Base-by-base conservation (phyloP, 164 flowering plant species). In the Litsea cubeba region DNA sequence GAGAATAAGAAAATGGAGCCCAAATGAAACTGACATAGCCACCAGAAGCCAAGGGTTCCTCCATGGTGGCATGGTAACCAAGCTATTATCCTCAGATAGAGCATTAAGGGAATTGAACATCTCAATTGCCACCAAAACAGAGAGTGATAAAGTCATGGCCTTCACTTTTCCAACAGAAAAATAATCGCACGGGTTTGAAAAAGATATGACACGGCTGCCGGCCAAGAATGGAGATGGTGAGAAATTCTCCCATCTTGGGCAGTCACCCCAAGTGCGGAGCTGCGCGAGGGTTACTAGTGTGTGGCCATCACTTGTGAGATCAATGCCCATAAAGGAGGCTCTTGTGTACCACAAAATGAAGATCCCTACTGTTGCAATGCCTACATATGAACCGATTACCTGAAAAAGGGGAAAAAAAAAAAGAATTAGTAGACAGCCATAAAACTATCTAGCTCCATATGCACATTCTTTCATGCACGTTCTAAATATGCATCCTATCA, bases 81-180 rank as follows among this genome's bases (percentile, higher is more conserved):
- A 83, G 82, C 98, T 92, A 71, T 82, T 88, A 77, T 94, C 93
- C 84, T 94, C 97, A 2, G 97, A 94, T 46, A 94, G 83, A 10
- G 98, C 98, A 74, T 94, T 94, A 60, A 94, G 86, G 71, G 97
- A 87, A 81, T 94, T 94, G 72, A 94, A 89, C 98, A 92, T 91
- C 84, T 94, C 97, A 10, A 92, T 94, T 0, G 95, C 90, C 51
- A 94, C 98, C 83, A 94, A 76, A 11, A 92, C 96, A 28, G 97
- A 90, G 2, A 94, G 89, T 0, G 98, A 94, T 4, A 94, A 81
- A 40, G 98, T 92, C 92, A 84, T 85, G 12, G 98, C 94, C 84
- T 94, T 94, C 68, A 89, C 90, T 83, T 89, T 91, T 7, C 98
- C 97, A n/a, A 50, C 68, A 3, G 92, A 72, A 75, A 94, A 94